These are phyloP conservation scores for Fulvia fulva DNA, from an alignment of 2,329 filamentous ascomycete species.

Conservation along the genomic window DNA sequence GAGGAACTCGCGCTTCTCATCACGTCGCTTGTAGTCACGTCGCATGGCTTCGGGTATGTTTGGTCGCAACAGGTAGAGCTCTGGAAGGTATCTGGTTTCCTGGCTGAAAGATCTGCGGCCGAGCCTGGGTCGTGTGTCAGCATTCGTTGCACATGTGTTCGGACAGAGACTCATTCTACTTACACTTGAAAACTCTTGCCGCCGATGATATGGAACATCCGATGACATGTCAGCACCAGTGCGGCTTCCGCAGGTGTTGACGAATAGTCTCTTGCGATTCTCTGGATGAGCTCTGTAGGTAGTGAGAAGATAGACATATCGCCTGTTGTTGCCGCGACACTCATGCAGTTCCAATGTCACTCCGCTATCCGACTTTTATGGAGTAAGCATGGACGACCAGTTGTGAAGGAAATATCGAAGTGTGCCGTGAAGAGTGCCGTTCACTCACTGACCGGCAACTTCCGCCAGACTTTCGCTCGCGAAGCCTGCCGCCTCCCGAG, in stretches of 20 bases:
- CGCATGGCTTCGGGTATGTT: no score
- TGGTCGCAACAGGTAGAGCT: no score
- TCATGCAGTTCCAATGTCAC: no score
- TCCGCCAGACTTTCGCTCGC: no score
- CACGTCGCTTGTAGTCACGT: no score
- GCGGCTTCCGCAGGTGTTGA: background rate
- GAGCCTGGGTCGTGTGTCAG: no score
- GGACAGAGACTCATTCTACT: background rate
- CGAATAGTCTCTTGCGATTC: background rate
- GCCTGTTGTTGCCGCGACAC: background rate
- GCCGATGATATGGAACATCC: background rate
- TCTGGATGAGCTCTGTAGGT: background rate
- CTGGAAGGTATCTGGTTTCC: no score
- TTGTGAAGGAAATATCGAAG: background rate
- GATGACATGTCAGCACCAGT: background rate
- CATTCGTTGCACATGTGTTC: background rate
- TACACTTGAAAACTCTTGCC: background rate
- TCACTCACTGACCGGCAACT: background rate
- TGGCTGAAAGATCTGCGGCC: no score
- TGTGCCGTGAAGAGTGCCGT: background rate
- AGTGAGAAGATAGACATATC: background rate
- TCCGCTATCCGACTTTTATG: no score
- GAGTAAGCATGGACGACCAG: no score
- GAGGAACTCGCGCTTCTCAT: no score
- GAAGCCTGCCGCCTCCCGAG: no score